phyloP scores from a whole-genome alignment of 495 filamentous ascomycete species.

The Zalerion maritima region DNA sequence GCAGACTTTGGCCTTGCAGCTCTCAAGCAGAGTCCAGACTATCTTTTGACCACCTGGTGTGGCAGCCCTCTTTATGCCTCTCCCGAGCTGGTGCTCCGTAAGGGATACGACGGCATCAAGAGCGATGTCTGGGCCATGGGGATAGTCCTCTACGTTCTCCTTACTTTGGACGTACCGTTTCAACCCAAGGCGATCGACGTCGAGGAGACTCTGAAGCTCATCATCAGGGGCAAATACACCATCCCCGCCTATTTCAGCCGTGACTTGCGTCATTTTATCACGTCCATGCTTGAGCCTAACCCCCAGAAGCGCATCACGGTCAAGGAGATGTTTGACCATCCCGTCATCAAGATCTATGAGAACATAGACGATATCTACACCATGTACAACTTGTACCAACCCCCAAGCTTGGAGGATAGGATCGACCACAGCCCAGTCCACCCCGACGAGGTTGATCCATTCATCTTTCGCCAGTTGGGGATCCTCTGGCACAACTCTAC shows the following conservation, averaged over 20 bases:
- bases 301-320: slow-evolving; percentile 66
- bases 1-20: slow-evolving; percentile 98
- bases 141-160: slow-evolving; percentile 71
- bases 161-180: slow-evolving; percentile 72
- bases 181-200: slow-evolving; percentile 44
- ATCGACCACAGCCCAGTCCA: slow-evolving; percentile 19
- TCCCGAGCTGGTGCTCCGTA: slow-evolving; percentile 66
- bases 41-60: slow-evolving; percentile 73
- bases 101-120: slow-evolving; percentile 62
- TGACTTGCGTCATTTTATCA: slow-evolving; percentile 69
- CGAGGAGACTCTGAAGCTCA: slow-evolving; percentile 43
- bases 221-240: slow-evolving; percentile 53
- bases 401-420: slow-evolving; percentile 11
- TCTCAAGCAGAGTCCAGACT: slow-evolving; percentile 57
- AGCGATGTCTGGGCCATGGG: slow-evolving; percentile 94
- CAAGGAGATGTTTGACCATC: slow-evolving; percentile 67
- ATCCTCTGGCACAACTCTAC: slow-evolving; percentile 75
- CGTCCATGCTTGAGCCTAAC: slow-evolving; percentile 54
- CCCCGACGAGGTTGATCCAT: slow-evolving; percentile 50
- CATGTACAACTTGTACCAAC: slow-evolving; percentile 6
- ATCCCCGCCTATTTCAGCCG: slow-evolving; percentile 52
- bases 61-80: slow-evolving; percentile 95
- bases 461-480: slow-evolving; percentile 68
- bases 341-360: slow-evolving; percentile 68
- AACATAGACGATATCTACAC: slow-evolving; percentile 39